Evolutionary conservation across 1,284 basidiomycete species (phyloP), one percentile per base, ranked within the genome.

Genomic region (Cryptococcus amylolentus): DNA sequence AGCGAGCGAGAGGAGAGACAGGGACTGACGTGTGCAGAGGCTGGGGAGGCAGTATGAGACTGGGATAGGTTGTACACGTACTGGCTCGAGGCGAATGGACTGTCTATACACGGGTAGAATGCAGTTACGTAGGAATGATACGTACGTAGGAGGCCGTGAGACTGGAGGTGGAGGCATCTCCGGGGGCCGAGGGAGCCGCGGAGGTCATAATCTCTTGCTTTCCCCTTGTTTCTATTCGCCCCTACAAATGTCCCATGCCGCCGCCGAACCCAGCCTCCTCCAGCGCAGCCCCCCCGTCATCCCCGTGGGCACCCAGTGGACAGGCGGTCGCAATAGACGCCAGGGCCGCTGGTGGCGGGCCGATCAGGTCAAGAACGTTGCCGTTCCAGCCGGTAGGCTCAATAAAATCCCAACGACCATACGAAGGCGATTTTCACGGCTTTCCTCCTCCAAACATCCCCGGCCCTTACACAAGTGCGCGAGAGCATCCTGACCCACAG

Each of bases 1-100:
- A 47, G 49, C 48, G 54, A 56, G 26, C 37, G 54, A 20, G 54
- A 59, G 51, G 57, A 53, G 45, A 18, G 41, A 4, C 18, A 44
- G 31, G 43, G 51, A 13, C 46, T 52, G 41, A 35, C 26, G 28
- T 8, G 4, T 44, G 42, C 16, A 18, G 14, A 18, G 13, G 28
- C 20, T 20, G 42, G 52, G 8, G 50, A 48, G 35, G 48, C 40
- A 13, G 42, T 45, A 27, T n/a, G 41, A 16, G n/a, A 7, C n/a
- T 10, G 42, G 23, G 51, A 50, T 10, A 39, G 16, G 37, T 18
- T 23, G 38, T 20, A 26, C 35, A n/a, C 39, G 44, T 35, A 43
- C 1, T 38, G 50, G 23, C 23, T 23, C 20, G 16, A 14, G 26
- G 18, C 5, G 16, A 39, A 8, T 23, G 23, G 48, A 49, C 14